These are phyloP conservation scores for Fusarium heterosporum DNA, from an alignment of 2,329 filamentous ascomycete species.

Conservation along the genomic window DNA sequence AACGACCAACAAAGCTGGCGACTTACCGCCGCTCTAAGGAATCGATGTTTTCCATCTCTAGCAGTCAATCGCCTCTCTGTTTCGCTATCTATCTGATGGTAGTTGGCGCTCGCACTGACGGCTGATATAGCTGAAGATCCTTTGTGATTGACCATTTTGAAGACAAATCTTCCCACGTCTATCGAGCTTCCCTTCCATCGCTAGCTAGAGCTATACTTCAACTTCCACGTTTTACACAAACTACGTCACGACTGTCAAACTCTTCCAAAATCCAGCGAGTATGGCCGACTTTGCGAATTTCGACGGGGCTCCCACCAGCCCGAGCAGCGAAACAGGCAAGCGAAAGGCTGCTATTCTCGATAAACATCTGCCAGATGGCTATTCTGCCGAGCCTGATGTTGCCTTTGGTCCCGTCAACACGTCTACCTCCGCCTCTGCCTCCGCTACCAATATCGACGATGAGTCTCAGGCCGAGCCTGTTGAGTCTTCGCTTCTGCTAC, in stretches of 20 bases:
- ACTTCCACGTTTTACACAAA: not conserved
- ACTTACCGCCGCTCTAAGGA: conserved; percentile 20
- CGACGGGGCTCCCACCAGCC: conserved; percentile 44
- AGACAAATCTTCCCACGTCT: conserved; percentile 13
- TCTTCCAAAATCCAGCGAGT: conserved; percentile 10
- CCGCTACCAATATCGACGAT: conserved; percentile 31
- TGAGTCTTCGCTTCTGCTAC: conserved; percentile 75
- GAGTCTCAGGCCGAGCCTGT: conserved; percentile 55
- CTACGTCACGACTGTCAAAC: conserved; percentile 32
- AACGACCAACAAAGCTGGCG: conserved; percentile 23
- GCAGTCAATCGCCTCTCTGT: conserved; percentile 12
- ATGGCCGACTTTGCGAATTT: conserved; percentile 49
- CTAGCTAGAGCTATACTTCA: not conserved
- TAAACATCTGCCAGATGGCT: conserved; percentile 55
- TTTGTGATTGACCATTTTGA: conserved; percentile 15
- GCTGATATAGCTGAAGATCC: conserved; percentile 26
- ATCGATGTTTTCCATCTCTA: conserved; percentile 10
- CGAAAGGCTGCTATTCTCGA: conserved; percentile 54
- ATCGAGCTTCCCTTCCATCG: conserved; percentile 5
- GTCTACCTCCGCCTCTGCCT: conserved; percentile 20
- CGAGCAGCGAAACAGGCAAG: conserved; percentile 45
- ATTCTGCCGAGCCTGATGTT: conserved; percentile 55
- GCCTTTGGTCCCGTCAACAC: conserved; percentile 42
- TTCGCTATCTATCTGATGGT: conserved; percentile 16
- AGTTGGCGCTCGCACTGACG: conserved; percentile 28